phyloP scores from a whole-genome alignment of 306 rosid genomes.

The Quercus rubra region DNA sequence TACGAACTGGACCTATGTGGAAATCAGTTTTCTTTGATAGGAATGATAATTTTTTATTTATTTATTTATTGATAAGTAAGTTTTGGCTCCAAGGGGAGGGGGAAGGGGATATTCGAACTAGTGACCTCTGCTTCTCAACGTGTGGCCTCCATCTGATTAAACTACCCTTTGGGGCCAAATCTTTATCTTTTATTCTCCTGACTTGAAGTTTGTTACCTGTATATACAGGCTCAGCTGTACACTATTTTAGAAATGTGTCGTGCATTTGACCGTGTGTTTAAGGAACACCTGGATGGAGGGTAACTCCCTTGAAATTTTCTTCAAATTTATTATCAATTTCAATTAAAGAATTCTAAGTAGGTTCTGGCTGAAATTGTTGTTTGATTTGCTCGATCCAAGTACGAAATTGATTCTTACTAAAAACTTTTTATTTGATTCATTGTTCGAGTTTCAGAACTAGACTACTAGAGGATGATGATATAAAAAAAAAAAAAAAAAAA shows the following conservation, averaged over 20 bases:
- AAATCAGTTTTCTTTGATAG: conserved; percentile 12
- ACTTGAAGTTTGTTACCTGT: neutral
- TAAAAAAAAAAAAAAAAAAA: no score
- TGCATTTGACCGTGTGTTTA: conserved; percentile 96
- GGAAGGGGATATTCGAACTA: no score
- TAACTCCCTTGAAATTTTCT: conserved; percentile 32
- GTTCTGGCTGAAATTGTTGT: neutral
- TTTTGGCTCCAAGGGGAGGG: no score
- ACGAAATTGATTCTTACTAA: neutral
- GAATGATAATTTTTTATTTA: neutral
- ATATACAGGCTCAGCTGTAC: conserved; percentile 86
- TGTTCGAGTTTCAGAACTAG: neutral
- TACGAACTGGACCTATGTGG: conserved; percentile 31
- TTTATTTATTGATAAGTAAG: no score
- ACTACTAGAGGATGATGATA: no score
- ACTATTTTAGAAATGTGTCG: conserved; percentile 96
- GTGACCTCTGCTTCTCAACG: no score
- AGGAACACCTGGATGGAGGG: conserved; percentile 99
- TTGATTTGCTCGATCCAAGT: neutral
- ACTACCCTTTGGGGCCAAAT: neutral
- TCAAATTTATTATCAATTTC: conserved; percentile 3
- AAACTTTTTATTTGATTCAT: neutral
- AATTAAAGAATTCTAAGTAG: neutral
- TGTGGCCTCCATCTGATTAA: no score
- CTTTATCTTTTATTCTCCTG: conserved; percentile 11